phyloP scores from a whole-genome alignment of 2,329 filamentous ascomycete genomes.

The Xylaria sp. region DNA sequence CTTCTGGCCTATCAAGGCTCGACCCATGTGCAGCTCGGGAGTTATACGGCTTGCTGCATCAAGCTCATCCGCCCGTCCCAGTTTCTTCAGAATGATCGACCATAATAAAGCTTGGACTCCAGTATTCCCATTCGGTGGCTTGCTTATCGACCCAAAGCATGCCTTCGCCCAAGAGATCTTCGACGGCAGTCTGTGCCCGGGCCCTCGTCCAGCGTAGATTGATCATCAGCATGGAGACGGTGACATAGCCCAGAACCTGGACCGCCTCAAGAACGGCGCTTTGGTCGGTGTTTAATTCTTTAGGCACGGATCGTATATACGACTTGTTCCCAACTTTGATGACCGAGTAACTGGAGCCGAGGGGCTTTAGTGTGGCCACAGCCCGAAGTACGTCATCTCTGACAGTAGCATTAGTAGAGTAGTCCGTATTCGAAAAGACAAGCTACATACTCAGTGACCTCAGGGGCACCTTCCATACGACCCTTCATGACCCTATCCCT shows the following conservation, averaged over 20 bases:
- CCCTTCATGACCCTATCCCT: slow-evolving; percentile 77
- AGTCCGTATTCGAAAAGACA: too few species aligned
- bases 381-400: slow-evolving; percentile 91
- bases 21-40: neutral
- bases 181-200: slow-evolving; percentile 86
- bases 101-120: slow-evolving; percentile 80
- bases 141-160: slow-evolving; percentile 96
- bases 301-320: slow-evolving; percentile 92
- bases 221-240: slow-evolving; percentile 84
- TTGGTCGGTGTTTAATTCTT: slow-evolving; percentile 95
- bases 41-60: neutral
- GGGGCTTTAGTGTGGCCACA: slow-evolving; percentile 84
- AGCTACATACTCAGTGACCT: slow-evolving; percentile 76
- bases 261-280: slow-evolving; percentile 90
- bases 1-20: slow-evolving; percentile 5
- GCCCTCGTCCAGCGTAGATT: slow-evolving; percentile 89
- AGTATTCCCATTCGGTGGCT: slow-evolving; percentile 88
- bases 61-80: slow-evolving; percentile 39
- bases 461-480: slow-evolving; percentile 78
- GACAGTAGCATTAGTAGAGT: slow-evolving; percentile 19
- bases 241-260: slow-evolving; percentile 89
- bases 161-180: slow-evolving; percentile 87
- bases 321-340: slow-evolving; percentile 83
- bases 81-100: slow-evolving; percentile 39
- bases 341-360: slow-evolving; percentile 88